Evolutionary conservation across 257 asterid genomes (phyloP).

Genomic region (Mentha longifolia): DNA sequence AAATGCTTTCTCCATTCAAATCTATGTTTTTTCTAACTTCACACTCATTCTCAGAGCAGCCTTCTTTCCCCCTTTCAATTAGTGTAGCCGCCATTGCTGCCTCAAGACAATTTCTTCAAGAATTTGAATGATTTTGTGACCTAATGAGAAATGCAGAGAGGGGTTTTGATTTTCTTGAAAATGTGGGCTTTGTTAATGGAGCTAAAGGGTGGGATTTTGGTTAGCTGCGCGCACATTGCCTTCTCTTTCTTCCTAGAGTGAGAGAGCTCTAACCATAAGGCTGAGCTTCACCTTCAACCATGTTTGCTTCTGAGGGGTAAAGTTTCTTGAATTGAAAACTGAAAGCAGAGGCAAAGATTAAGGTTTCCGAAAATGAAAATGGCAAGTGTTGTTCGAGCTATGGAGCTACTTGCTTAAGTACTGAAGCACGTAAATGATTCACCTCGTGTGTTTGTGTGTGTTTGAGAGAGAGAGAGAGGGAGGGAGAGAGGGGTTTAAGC

Average conservation of each 20-base stretch:
- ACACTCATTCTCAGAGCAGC: constrained; percentile 31
- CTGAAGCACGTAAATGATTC: neutral
- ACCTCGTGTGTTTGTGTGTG: neutral
- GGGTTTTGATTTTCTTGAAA: constrained; percentile 37
- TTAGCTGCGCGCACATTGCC: constrained; percentile 24
- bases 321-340: constrained; percentile 17
- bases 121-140: constrained; percentile 43
- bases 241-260: constrained; percentile 41
- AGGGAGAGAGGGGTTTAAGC: constrained; percentile 10
- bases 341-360: neutral
- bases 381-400: constrained; percentile 26
- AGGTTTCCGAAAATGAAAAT: constrained; percentile 30
- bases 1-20: constrained; percentile 45
- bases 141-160: constrained; percentile 37
- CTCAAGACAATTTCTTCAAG: constrained; percentile 38
- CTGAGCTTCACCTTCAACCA: constrained; percentile 43
- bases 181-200: constrained; percentile 26
- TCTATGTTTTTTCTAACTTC: constrained; percentile 26
- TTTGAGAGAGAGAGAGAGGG: constrained; percentile 19
- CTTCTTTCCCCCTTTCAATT: constrained; percentile 28
- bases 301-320: constrained; percentile 40
- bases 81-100: constrained; percentile 42
- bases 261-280: constrained; percentile 51
- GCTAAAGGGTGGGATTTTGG: constrained; percentile 33
- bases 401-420: constrained; percentile 11